These are phyloP conservation scores for Trichomonascaceae sp. DNA, from an alignment of 1,139 yeast genomes.

Conservation along the genomic window DNA sequence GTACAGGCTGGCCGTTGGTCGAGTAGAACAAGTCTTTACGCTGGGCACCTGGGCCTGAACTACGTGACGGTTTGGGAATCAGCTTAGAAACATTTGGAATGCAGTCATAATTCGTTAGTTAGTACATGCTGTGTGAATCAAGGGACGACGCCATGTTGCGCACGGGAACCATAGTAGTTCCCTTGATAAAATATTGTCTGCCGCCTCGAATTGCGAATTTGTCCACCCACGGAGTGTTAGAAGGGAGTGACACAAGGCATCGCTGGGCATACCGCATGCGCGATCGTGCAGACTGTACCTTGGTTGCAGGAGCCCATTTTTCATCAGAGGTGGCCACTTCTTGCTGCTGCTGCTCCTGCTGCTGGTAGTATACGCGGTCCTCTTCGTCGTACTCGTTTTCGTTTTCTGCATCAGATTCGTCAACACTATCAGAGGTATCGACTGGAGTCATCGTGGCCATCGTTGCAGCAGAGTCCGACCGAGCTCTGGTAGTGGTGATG, in stretches of 20 bases:
- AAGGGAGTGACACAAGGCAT: slow-evolving; percentile 19
- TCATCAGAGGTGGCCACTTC: slow-evolving; percentile 1
- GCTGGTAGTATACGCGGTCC: slow-evolving; percentile 5
- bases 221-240: slow-evolving; percentile 23
- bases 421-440: not conserved
- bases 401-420: slow-evolving; percentile 1
- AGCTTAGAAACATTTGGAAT: slow-evolving; percentile 13
- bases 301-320: slow-evolving; percentile 2
- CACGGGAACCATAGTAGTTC: slow-evolving; percentile 5
- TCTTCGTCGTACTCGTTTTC: slow-evolving; percentile 9
- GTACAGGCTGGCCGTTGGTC: no score
- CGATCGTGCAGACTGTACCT: slow-evolving; percentile 18
- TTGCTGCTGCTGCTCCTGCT: not conserved
- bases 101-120: not conserved
- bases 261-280: slow-evolving; percentile 20
- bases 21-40: slow-evolving; percentile 19
- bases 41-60: slow-evolving; percentile 26
- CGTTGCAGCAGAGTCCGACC: not conserved
- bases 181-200: slow-evolving; percentile 14
- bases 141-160: not conserved
- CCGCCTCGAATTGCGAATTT: slow-evolving; percentile 17
- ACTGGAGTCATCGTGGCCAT: not conserved
- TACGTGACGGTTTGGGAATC: slow-evolving; percentile 25
- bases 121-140: not conserved
- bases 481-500: not conserved